phyloP scores from a whole-genome alignment of 495 filamentous ascomycete species.

The Penicillium cosmopolitanum region DNA sequence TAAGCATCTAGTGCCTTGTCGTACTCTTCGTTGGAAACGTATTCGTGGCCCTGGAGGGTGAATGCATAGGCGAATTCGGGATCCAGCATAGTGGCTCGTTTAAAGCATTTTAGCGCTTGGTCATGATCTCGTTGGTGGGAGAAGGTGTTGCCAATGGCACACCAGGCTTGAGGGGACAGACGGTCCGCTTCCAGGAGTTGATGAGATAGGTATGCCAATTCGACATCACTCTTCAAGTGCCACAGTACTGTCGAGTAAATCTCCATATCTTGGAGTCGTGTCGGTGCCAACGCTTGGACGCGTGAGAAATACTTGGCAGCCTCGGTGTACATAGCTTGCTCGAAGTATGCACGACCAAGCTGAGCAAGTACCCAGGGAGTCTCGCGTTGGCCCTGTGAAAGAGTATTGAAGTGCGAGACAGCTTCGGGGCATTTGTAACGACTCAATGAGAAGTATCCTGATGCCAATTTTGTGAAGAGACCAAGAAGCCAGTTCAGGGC shows the following conservation, averaged over 20 bases:
- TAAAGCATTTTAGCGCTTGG: slow-evolving; percentile 93
- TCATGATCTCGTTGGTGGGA: slow-evolving; percentile 95
- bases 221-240: slow-evolving; percentile 90
- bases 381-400: slow-evolving; percentile 78
- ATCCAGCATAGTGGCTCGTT: slow-evolving; percentile 86
- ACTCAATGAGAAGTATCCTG: slow-evolving; percentile 73
- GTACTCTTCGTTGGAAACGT: slow-evolving; percentile 95
- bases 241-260: slow-evolving; percentile 97
- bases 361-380: slow-evolving; percentile 95
- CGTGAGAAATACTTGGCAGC: slow-evolving; percentile 83
- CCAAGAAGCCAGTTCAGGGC: slow-evolving; percentile 77
- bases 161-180: slow-evolving; percentile 92
- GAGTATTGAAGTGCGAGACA: slow-evolving; percentile 66
- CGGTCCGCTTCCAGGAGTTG: slow-evolving; percentile 84
- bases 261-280: slow-evolving; percentile 90
- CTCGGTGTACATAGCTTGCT: slow-evolving; percentile 80
- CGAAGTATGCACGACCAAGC: slow-evolving; percentile 86
- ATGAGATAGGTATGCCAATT: slow-evolving; percentile 89
- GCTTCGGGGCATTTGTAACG: slow-evolving; percentile 80
- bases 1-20: slow-evolving; percentile 90
- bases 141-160: slow-evolving; percentile 91
- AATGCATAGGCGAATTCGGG: slow-evolving; percentile 93
- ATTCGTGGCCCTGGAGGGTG: slow-evolving; percentile 94
- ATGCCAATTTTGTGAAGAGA: slow-evolving; percentile 80
- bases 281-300: slow-evolving; percentile 74